Evolutionary conservation across 306 rosid genomes (phyloP).

Genomic region (Purshia tridentata): DNA sequence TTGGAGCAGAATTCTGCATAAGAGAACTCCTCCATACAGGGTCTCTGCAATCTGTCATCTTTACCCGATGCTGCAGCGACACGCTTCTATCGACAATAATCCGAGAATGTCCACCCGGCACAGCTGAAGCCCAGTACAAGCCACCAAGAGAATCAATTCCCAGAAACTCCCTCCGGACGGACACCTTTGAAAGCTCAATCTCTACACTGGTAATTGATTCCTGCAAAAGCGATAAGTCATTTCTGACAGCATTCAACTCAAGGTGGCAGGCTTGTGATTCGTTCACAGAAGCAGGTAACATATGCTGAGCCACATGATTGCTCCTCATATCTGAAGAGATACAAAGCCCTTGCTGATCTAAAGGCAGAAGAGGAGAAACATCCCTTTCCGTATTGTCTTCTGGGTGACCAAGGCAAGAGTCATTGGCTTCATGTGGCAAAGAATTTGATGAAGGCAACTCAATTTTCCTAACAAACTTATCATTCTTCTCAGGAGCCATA

Average conservation of each 20-base stretch:
- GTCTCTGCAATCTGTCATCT: constrained; percentile 31
- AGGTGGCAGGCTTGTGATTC: constrained; percentile 57
- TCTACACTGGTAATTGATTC: constrained; percentile 59
- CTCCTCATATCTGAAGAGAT: constrained; percentile 34
- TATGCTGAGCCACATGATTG: constrained; percentile 36
- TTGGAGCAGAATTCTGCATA: constrained; percentile 35
- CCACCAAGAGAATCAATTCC: constrained; percentile 78
- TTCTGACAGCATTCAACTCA: constrained; percentile 72
- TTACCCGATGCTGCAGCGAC: constrained; percentile 33
- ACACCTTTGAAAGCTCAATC: constrained; percentile 64
- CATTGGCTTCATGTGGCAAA: constrained; percentile 52
- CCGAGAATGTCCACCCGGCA: constrained; percentile 46
- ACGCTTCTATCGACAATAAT: constrained; percentile 68
- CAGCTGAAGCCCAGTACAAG: constrained; percentile 72
- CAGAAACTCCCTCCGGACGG: constrained; percentile 76
- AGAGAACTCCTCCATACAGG: constrained; percentile 32
- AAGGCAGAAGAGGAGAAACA: constrained; percentile 32
- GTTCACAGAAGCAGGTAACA: constrained; percentile 31
- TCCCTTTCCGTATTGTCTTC: constrained; percentile 50
- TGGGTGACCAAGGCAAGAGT: constrained; percentile 39
- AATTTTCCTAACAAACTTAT: constrained; percentile 32
- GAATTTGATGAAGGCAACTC: constrained; percentile 46
- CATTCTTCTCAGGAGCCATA: constrained; percentile 45
- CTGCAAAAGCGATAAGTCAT: constrained; percentile 51
- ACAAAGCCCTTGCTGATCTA: constrained; percentile 46